These are phyloP conservation scores for Medicago lupulina DNA, from an alignment of 306 rosid genomes.

Conservation along the genomic window DNA sequence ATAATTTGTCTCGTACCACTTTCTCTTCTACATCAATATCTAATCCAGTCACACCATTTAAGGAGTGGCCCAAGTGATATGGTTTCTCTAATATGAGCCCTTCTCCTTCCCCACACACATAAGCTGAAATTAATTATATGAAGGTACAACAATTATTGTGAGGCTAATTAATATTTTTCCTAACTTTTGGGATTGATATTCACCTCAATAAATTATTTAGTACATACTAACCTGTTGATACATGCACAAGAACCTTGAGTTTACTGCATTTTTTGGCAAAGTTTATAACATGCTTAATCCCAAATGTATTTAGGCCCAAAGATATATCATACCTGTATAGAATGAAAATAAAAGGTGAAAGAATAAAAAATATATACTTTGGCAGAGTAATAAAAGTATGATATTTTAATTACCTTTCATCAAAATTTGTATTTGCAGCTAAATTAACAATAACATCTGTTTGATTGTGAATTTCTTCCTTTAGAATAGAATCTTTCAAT, in stretches of 20 bases:
- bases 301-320: conserved; percentile 70
- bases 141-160: not conserved
- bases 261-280: conserved; percentile 74
- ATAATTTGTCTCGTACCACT: conserved; percentile 47
- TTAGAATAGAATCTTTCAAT: conserved; percentile 56
- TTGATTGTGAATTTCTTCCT: conserved; percentile 59
- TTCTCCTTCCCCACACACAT: conserved; percentile 79
- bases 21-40: conserved; percentile 61
- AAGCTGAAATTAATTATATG: conserved; percentile 57
- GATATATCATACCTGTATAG: conserved; percentile 75
- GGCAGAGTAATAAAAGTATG: not conserved
- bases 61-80: conserved; percentile 61
- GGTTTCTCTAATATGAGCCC: conserved; percentile 76
- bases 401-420: conserved; percentile 63
- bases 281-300: conserved; percentile 64
- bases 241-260: conserved; percentile 74
- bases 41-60: conserved; percentile 67
- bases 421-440: conserved; percentile 86
- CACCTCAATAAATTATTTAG: not conserved
- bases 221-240: conserved; percentile 73
- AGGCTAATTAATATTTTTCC: not conserved
- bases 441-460: conserved; percentile 71
- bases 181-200: not conserved
- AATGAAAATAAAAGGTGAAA: not conserved
- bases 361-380: not conserved